Conservation (phyloP, 768 basidiomycete genomes). For the Tricholoma sp. region DNA sequence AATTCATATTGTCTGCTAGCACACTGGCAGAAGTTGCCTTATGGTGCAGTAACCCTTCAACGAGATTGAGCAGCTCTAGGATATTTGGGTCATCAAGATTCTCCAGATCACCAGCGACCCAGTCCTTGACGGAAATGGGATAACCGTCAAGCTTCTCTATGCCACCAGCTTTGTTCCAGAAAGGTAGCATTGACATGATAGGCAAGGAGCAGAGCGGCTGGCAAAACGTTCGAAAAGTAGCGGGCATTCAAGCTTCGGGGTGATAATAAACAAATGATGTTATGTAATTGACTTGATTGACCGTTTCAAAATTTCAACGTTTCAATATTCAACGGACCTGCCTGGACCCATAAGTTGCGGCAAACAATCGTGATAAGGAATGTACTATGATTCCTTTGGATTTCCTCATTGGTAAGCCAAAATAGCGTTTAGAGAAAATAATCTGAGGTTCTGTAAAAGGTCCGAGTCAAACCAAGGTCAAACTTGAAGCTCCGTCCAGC, state of each 20-base stretch:
- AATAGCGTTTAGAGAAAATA: too few relatives aligned
- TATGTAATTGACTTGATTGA: not conserved
- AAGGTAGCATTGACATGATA: not conserved
- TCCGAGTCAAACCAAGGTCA: too few relatives aligned
- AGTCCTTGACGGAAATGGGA: not conserved
- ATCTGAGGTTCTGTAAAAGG: too few relatives aligned
- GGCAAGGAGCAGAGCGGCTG: not conserved
- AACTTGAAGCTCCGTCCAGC: too few relatives aligned
- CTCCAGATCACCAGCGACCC: not conserved
- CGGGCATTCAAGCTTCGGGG: not conserved
- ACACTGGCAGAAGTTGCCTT: not conserved
- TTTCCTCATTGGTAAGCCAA: too few relatives aligned
- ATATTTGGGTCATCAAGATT: not conserved
- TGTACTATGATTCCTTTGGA: too few relatives aligned
- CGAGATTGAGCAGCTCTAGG: not conserved
- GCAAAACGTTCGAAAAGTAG: not conserved
- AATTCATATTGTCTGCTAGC: not conserved
- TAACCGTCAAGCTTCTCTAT: not conserved
- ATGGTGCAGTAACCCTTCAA: not conserved
- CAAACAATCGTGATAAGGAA: not conserved
- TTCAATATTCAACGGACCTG: not conserved
- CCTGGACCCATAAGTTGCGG: not conserved
- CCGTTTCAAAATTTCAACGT: too few relatives aligned
- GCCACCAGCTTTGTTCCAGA: not conserved
- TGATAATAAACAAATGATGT: not conserved